A percentile compares a stretch with the other conserved stretches of the same genome.
Conservation (phyloP, 2,329 filamentous ascomycete species). For the Colletotrichum siamense region DNA sequence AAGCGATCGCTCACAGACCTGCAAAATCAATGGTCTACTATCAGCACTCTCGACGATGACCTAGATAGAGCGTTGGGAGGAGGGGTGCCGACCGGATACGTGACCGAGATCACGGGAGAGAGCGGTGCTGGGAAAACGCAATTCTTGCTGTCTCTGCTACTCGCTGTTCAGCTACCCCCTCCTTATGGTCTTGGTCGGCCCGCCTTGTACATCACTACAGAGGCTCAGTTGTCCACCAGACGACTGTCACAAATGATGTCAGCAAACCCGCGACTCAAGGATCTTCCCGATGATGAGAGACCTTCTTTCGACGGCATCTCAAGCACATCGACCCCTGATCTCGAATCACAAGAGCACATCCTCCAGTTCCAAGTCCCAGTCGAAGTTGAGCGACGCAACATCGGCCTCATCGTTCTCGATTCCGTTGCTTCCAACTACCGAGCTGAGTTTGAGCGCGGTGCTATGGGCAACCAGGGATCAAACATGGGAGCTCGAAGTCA, state of each 20-base stretch:
- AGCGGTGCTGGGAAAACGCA: conserved; percentile 96
- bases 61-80: conserved; percentile 77
- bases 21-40: conserved; percentile 45
- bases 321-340: conserved; percentile 83
- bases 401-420: conserved; percentile 87
- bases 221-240: conserved; percentile 81
- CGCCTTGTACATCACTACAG: conserved; percentile 94
- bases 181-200: conserved; percentile 73
- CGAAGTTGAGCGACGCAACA: conserved; percentile 74
- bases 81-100: conserved; percentile 79
- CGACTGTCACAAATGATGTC: conserved; percentile 82
- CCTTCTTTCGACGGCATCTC: conserved; percentile 79
- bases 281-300: conserved; percentile 28
- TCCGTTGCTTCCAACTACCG: conserved; percentile 96
- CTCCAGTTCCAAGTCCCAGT: conserved; percentile 91
- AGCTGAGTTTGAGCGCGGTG: conserved; percentile 78
- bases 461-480: conserved; percentile 44
- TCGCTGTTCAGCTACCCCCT: conserved; percentile 81
- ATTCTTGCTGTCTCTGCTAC: conserved; percentile 82
- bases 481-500: conserved; percentile 78
- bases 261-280: conserved; percentile 65
- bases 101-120: conserved; percentile 92
- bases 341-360: conserved; percentile 96
- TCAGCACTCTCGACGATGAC: conserved; percentile 80
- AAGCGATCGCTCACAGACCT: conserved; percentile 12